A percentile compares a stretch with the other conserved stretches of the same genome.
Conservation (phyloP, 78 protist genomes). For the Acrasis kona region DNA sequence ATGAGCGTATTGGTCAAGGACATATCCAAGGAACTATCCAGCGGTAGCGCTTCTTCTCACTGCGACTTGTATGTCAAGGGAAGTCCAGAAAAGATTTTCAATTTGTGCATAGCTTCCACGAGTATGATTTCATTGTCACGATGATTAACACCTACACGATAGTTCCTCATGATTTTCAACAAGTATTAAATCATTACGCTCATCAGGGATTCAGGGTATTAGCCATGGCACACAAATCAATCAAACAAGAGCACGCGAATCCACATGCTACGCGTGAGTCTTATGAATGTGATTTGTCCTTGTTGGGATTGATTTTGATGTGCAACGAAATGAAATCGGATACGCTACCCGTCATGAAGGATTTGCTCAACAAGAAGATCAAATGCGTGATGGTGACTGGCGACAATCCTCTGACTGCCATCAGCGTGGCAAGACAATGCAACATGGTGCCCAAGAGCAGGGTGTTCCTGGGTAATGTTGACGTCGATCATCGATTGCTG, state of each 20-base stretch:
- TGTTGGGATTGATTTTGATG: constrained; percentile 85
- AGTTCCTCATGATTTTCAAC: constrained; percentile 45
- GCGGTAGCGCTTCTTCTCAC: too few relatives aligned
- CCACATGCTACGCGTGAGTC: constrained; percentile 4
- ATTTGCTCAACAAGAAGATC: constrained; percentile 48
- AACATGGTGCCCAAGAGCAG: not conserved
- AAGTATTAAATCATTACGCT: not conserved
- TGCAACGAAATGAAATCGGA: constrained; percentile 73
- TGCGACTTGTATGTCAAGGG: too few relatives aligned
- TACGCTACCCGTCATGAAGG: constrained; percentile 28
- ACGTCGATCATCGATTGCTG: not conserved
- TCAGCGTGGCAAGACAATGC: constrained; percentile 73
- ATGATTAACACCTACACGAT: not conserved
- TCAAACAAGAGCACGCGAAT: not conserved
- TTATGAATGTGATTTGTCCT: constrained; percentile 62
- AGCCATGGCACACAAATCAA: constrained; percentile 52
- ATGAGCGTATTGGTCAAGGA: not conserved
- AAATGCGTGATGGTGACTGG: constrained; percentile 94
- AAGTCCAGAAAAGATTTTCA: too few relatives aligned
- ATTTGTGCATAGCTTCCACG: too few relatives aligned
- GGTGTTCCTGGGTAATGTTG: not conserved
- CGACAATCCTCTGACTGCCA: constrained; percentile 87
- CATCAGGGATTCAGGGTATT: constrained; percentile 71
- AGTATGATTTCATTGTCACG: too few relatives aligned
- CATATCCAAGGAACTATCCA: too few relatives aligned